A percentile compares a stretch with the other conserved stretches of the same genome.
phyloP scores from a whole-genome alignment of 23 red algal genomes.

The Pyropia haitanensis region DNA sequence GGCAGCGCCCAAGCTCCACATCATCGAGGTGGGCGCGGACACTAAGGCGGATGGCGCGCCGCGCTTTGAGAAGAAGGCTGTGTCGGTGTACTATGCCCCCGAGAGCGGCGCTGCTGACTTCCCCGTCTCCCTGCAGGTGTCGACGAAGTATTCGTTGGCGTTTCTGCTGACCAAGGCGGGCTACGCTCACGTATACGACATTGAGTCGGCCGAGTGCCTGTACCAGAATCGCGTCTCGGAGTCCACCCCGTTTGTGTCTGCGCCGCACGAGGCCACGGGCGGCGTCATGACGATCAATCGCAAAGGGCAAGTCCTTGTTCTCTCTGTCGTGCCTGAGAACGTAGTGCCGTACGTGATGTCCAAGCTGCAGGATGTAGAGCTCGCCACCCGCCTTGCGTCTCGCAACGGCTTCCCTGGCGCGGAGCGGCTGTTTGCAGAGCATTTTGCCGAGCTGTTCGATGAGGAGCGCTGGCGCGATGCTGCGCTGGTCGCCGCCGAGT shows the following conservation, averaged over 20 bases:
- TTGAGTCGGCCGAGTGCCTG: constrained; percentile 74
- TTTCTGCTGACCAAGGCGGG: constrained; percentile 92
- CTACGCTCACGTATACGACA: constrained; percentile 90
- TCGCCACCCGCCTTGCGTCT: constrained; percentile 78
- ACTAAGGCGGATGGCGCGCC: constrained; percentile 92
- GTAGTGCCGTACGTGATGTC: constrained; percentile 86
- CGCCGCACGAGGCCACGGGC: constrained; percentile 48
- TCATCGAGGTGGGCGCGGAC: constrained; percentile 89
- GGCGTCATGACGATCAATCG: constrained; percentile 89
- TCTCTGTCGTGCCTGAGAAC: constrained; percentile 41
- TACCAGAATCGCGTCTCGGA: constrained; percentile 98
- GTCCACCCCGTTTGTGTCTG: constrained; percentile 70
- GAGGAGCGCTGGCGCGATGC: constrained; percentile 87
- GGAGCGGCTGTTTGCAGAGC: constrained; percentile 77
- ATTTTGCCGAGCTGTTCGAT: constrained; percentile 87
- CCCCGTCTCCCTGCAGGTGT: constrained; percentile 76
- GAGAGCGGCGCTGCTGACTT: constrained; percentile 68
- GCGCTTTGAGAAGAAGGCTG: constrained; percentile 81
- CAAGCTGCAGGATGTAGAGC: constrained; percentile 76
- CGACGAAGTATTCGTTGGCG: constrained; percentile 61
- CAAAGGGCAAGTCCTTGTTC: constrained; percentile 64
- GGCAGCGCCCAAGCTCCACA: constrained; percentile 51
- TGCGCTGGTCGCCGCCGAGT: constrained; percentile 88
- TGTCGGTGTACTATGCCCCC: constrained; percentile 76
- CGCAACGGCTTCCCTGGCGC: constrained; percentile 92